Conservation (phyloP, 2,329 filamentous ascomycete genomes). For the Cladosporium velox region DNA sequence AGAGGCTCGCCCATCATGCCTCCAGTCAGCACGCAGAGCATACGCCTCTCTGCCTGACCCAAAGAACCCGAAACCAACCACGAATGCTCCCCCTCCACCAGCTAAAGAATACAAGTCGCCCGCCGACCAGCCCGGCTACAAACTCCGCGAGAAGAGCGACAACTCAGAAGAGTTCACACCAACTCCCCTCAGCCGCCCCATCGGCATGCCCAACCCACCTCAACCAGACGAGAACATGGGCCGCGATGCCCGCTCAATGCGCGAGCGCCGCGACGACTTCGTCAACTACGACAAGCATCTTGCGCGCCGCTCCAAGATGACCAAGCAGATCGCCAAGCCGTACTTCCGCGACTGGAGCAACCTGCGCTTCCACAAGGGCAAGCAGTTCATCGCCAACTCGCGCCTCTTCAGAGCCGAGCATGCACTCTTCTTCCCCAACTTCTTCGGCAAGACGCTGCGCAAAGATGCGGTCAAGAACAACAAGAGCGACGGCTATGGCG, state of each 20-base stretch:
- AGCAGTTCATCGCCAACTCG: conserved; percentile 84
- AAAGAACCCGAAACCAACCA: conserved; percentile 26
- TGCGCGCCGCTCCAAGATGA: conserved; percentile 71
- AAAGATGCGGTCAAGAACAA: conserved; percentile 69
- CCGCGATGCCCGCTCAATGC: conserved; percentile 65
- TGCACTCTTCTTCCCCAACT: conserved; percentile 91
- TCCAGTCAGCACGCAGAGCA: conserved; percentile 23
- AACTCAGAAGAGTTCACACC: conserved; percentile 51
- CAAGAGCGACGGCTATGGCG: conserved; percentile 45
- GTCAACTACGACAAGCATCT: conserved; percentile 84
- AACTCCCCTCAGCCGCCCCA: conserved; percentile 66
- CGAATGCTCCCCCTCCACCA: conserved; percentile 21
- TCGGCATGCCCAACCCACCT: conserved; percentile 77
- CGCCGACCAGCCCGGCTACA: conserved; percentile 24
- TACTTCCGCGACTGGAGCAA: conserved; percentile 97
- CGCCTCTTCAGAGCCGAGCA: conserved; percentile 80
- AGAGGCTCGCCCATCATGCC: conserved; percentile 19
- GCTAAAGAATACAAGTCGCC: conserved; percentile 17
- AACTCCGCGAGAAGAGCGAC: conserved; percentile 29
- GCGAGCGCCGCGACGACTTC: conserved; percentile 75
- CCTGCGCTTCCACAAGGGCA: conserved; percentile 78
- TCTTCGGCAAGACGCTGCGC: conserved; percentile 75
- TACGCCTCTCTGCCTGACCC: conserved; percentile 28
- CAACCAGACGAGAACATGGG: conserved; percentile 79
- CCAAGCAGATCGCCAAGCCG: conserved; percentile 74